Evolutionary conservation across 768 basidiomycete species (phyloP), one percentile per base, ranked within the genome.

Genomic region (Paxillus ammoniavirescens): DNA sequence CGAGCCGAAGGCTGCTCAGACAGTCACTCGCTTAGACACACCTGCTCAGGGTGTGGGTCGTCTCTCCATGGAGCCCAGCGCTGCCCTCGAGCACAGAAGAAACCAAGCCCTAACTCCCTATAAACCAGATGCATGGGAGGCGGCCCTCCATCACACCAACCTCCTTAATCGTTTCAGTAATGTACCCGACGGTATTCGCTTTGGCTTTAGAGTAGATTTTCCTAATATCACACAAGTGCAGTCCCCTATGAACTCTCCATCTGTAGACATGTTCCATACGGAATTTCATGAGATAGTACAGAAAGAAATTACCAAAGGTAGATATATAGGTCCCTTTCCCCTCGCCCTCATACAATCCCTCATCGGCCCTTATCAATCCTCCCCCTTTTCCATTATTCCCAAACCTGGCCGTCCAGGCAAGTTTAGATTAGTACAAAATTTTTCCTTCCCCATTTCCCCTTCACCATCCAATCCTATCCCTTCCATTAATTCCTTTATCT

Each of bases 321-420:
- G 61, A n/a, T 65, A 62, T 44, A 14, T 65, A 10, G 60, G 64
- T 1, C 64, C 56, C 0, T 49, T 56, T 31, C 36, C 55, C 0
- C 43, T 44, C 1, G 2, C 15, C 13, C 26, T n/a, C 1, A 37
- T 63, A 7, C 48, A 54, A 46, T 13, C 2, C 1, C 30, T 52
- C 4, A 51, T 65, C 5, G 60, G 64, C 14, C 61, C 55, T 26
- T 62, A 59, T 44, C 61, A 64, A 40, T 49, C 59, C 0, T 62
- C 63, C 14, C 63, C 58, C 3, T 40, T 61, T 3, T 59, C 57
- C 30, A 54, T 64, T 14, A 59, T 58, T n/a, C 63, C 61, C 2
- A 65, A 65, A 43, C 53, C 61, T 4, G 57, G 53, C 2, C 23
- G 43, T 3, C 55, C 51, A 2, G 56, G 53, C 17, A 56, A 58